Percentiles rank a stretch among this genome's conserved stretches.
Evolutionary conservation across 2,329 filamentous ascomycete genomes (phyloP).

Genomic region (Sporothrix brunneoviolacea): DNA sequence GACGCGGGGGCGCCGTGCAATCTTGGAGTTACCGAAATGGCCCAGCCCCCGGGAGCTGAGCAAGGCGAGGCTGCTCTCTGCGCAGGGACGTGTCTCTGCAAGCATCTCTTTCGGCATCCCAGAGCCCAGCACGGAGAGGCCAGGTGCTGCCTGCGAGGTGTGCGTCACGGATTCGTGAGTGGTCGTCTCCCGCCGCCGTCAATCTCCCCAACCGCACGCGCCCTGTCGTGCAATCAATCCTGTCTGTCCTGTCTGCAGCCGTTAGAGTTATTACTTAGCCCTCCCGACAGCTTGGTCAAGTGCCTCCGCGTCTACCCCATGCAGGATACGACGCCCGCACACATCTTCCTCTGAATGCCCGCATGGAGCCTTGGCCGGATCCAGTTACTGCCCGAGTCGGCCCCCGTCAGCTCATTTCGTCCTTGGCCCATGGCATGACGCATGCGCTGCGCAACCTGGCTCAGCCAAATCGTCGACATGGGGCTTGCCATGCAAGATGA

Average conservation of each 20-base stretch:
- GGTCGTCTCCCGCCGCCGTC: too few relatives aligned
- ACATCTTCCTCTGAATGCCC: not conserved
- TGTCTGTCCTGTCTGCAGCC: too few relatives aligned
- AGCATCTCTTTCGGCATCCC: too few relatives aligned
- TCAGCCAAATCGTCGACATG: too few relatives aligned
- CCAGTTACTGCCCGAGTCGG: conserved; percentile 4
- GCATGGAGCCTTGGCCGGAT: not conserved
- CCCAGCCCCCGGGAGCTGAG: not conserved
- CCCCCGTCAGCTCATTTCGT: not conserved
- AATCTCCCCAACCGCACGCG: too few relatives aligned
- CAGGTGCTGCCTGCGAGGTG: too few relatives aligned
- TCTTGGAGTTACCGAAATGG: conserved; percentile 28
- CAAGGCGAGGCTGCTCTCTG: not conserved
- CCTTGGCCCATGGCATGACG: conserved; percentile 1
- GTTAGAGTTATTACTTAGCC: too few relatives aligned
- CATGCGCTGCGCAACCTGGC: not conserved
- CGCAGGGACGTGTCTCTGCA: not conserved
- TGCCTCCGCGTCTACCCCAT: not conserved
- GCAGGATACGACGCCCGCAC: conserved; percentile 5
- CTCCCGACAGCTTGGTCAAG: conserved; percentile 10
- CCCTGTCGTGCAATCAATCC: too few relatives aligned
- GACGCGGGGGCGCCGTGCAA: conserved; percentile 26
- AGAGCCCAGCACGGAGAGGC: too few relatives aligned
- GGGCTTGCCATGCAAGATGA: too few relatives aligned
- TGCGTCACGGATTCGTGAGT: too few relatives aligned